A percentile compares a stretch with the other conserved stretches of the same genome.
These are phyloP conservation scores for Arctostaphylos glauca DNA, from an alignment of 148 eudicot genomes.

Conservation along the genomic window DNA sequence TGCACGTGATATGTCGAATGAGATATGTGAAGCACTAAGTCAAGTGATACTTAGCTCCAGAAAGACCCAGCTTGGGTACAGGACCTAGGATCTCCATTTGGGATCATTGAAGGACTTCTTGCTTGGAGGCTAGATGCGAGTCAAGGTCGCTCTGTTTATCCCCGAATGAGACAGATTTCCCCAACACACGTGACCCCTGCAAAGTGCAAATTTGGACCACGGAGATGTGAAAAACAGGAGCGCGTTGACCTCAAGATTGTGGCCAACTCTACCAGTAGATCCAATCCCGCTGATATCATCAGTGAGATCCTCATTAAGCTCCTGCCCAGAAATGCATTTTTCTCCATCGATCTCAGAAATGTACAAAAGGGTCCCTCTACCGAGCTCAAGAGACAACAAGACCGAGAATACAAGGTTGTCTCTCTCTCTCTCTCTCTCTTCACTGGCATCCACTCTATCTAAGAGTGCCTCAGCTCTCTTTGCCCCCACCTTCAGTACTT, in stretches of 20 bases:
- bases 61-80: background rate
- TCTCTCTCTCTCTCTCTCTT: background rate
- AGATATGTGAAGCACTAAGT: background rate
- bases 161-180: background rate
- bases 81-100: background rate
- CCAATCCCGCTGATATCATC: background rate
- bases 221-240: background rate
- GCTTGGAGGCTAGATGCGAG: background rate
- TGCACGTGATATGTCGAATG: background rate
- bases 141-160: background rate
- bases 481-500: background rate
- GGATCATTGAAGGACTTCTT: background rate
- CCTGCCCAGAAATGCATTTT: background rate
- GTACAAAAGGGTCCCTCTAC: background rate
- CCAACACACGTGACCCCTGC: background rate
- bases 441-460: background rate
- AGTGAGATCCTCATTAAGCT: background rate
- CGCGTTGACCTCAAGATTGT: background rate
- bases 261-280: background rate
- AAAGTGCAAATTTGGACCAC: background rate
- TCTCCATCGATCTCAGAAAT: background rate
- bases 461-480: background rate
- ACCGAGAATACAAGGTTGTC: background rate
- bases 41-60: background rate
- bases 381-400: no score